Conservation (phyloP, 2,329 filamentous ascomycete species). For the Blastomyces parvus region DNA sequence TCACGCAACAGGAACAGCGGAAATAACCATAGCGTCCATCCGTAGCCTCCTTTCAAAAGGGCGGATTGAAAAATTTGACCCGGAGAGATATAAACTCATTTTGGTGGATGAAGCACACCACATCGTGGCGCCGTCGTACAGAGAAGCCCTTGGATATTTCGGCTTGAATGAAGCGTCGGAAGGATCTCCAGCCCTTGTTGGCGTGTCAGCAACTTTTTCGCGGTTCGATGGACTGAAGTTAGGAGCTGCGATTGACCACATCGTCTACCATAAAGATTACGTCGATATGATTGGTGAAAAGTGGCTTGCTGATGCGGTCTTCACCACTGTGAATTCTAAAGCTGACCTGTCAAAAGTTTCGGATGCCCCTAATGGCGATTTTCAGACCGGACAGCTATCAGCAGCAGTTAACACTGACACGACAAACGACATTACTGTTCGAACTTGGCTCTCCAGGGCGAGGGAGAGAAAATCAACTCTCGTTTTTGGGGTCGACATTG, state of each 20-base stretch:
- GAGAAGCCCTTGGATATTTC: constrained; percentile 69
- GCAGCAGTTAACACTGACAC: constrained; percentile 69
- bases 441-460: constrained; percentile 75
- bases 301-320: constrained; percentile 84
- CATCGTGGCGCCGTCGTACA: constrained; percentile 76
- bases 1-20: constrained; percentile 67
- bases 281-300: constrained; percentile 77
- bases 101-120: constrained; percentile 96
- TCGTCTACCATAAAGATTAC: constrained; percentile 87
- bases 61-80: constrained; percentile 74
- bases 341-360: constrained; percentile 68
- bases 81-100: constrained; percentile 71
- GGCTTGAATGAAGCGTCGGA: constrained; percentile 48
- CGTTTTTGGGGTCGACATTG: constrained; percentile 86
- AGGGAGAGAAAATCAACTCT: constrained; percentile 68
- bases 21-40: constrained; percentile 89
- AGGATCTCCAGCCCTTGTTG: constrained; percentile 60
- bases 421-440: constrained; percentile 75
- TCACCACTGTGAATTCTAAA: constrained; percentile 80
- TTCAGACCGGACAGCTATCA: constrained; percentile 67
- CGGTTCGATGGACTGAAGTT: constrained; percentile 75
- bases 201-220: constrained; percentile 76
- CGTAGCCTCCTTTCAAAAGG: constrained; percentile 70
- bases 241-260: constrained; percentile 81
- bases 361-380: constrained; percentile 61